Percentiles rank a stretch among this genome's conserved stretches.
phyloP scores from a whole-genome alignment of 2,329 filamentous ascomycete genomes.

The Hirsutella minnesotensis region DNA sequence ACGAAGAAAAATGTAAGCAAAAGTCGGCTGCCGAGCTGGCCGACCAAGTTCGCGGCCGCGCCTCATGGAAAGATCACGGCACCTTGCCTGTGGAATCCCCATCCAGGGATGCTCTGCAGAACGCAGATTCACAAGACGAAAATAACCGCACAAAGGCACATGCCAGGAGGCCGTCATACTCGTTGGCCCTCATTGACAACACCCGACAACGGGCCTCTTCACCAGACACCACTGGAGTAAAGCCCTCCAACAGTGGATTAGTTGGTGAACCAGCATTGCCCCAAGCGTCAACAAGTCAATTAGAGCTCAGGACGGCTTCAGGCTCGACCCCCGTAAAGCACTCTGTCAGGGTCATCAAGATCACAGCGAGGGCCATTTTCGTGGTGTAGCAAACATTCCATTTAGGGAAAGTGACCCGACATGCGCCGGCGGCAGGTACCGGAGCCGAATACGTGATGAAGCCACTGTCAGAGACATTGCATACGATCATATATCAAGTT shows the following conservation, averaged over 20 bases:
- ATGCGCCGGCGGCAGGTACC: no score
- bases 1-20: constrained; percentile 49
- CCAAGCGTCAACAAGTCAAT: constrained; percentile 40
- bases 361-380: no score
- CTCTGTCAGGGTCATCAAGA: constrained; percentile 4
- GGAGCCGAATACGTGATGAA: no score
- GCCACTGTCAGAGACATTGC: no score
- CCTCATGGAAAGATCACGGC: constrained; percentile 23
- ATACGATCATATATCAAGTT: no score
- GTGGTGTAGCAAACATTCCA: no score
- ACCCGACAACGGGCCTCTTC: constrained; percentile 19
- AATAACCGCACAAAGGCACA: constrained; percentile 9
- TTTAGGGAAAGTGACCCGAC: no score
- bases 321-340: constrained; percentile 14
- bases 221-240: constrained; percentile 16
- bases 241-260: constrained; percentile 28
- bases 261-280: constrained; percentile 45
- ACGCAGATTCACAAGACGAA: constrained; percentile 10
- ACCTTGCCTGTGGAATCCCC: constrained; percentile 19
- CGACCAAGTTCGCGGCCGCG: constrained; percentile 40
- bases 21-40: constrained; percentile 45
- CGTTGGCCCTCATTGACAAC: constrained; percentile 25
- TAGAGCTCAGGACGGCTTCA: constrained; percentile 30
- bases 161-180: constrained; percentile 16
- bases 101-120: constrained; percentile 16